phyloP scores from a whole-genome alignment of 2,329 filamentous ascomycete genomes.

The Sporothrix humicola region DNA sequence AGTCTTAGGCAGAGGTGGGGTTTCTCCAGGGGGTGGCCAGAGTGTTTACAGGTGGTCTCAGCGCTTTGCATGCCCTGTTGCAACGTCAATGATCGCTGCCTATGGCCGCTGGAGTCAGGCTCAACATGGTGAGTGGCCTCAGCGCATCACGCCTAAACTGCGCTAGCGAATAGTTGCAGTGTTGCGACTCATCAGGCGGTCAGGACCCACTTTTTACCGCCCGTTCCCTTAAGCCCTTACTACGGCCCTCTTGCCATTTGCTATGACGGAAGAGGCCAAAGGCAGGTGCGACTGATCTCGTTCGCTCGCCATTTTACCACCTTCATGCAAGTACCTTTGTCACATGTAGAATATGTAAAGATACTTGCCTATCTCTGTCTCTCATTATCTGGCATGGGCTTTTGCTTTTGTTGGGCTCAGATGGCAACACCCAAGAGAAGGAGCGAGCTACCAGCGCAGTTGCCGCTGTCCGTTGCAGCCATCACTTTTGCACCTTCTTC shows the following conservation, averaged over 20 bases:
- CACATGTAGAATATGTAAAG: background rate
- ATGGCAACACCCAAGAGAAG: constrained; percentile 23
- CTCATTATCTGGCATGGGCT: constrained; percentile 1
- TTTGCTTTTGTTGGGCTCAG: constrained; percentile 19
- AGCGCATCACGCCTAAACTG: background rate
- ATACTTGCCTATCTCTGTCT: background rate
- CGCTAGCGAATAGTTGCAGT: background rate
- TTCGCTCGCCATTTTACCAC: no score
- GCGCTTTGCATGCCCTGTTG: background rate
- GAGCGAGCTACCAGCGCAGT: constrained; percentile 11
- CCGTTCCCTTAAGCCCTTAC: background rate
- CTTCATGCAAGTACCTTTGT: background rate
- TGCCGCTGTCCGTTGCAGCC: constrained; percentile 3
- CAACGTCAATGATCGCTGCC: constrained; percentile 18
- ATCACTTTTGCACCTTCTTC: constrained; percentile 7
- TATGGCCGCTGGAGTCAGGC: background rate
- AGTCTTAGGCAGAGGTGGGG: constrained; percentile 21
- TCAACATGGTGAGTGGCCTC: no score
- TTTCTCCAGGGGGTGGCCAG: background rate
- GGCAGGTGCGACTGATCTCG: background rate
- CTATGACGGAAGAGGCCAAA: constrained; percentile 4
- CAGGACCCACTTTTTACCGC: constrained; percentile 14
- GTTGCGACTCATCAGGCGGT: constrained; percentile 9
- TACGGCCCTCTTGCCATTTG: background rate
- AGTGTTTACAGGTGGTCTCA: constrained; percentile 4